phyloP scores from a whole-genome alignment of 352 stramenopile species.

The Peronospora farinosa region DNA sequence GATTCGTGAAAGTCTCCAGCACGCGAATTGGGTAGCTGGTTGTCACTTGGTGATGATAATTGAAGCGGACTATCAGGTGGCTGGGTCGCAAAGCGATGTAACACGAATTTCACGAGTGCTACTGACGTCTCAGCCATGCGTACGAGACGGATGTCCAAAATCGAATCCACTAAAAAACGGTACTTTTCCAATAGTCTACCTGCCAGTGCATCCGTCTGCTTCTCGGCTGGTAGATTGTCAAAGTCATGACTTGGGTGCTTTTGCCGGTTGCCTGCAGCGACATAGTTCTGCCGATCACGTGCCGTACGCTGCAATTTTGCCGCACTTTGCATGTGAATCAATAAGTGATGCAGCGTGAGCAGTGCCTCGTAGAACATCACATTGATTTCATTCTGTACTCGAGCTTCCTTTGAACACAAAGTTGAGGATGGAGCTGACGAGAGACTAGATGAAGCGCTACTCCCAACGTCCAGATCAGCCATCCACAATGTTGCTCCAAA shows the following conservation, averaged over 20 bases:
- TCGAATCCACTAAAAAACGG: conserved; percentile 63
- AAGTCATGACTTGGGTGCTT: conserved; percentile 5
- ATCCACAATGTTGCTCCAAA: conserved; percentile 43
- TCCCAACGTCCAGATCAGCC: conserved; percentile 18
- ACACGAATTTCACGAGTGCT: conserved; percentile 53
- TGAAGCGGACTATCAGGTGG: conserved; percentile 7
- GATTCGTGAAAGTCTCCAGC: conserved; percentile 14
- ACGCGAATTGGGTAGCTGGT: conserved; percentile 16
- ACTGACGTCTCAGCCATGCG: conserved; percentile 49
- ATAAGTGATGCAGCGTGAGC: conserved; percentile 53
- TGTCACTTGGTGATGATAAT: conserved; percentile 10
- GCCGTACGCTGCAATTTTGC: conserved; percentile 20
- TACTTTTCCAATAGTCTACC: conserved; percentile 53
- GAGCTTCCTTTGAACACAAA: conserved; percentile 47
- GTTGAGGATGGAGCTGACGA: conserved; percentile 32
- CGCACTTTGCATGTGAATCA: conserved; percentile 41
- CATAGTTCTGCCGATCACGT: conserved; percentile 24
- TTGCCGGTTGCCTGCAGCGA: conserved; percentile 19
- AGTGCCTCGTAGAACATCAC: conserved; percentile 63
- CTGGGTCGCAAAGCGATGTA: conserved; percentile 33
- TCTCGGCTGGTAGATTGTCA: conserved; percentile 27
- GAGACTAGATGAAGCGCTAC: conserved; percentile 20
- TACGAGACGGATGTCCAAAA: conserved; percentile 56
- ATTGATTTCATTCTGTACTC: conserved; percentile 64
- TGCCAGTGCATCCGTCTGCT: conserved; percentile 33